Evolutionary conservation across 2,329 filamentous ascomycete genomes (phyloP).

Genomic region (Phaeomoniella chlamydospora): DNA sequence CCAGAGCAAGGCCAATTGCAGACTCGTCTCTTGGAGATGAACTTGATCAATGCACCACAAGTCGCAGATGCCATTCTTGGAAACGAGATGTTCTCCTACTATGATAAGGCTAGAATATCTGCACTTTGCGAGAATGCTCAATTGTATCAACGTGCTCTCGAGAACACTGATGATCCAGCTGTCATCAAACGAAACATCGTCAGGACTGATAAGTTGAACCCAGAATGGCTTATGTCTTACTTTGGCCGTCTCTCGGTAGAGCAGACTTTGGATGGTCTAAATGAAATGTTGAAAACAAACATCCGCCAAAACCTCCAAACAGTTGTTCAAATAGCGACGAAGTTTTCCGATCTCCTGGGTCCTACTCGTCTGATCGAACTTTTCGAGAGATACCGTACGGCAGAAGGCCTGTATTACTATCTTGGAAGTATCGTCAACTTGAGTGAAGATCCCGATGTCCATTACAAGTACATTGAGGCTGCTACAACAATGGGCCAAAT

Average conservation of each 20-base stretch:
- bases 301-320: constrained; percentile 94
- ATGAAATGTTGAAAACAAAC: constrained; percentile 92
- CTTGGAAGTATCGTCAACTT: constrained; percentile 95
- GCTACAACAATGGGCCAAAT: constrained; percentile 88
- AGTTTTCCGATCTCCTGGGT: constrained; percentile 91
- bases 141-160: constrained; percentile 71
- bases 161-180: constrained; percentile 84
- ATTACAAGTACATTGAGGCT: constrained; percentile 99
- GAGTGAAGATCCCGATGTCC: constrained; percentile 85
- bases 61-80: constrained; percentile 95
- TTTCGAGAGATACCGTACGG: constrained; percentile 94
- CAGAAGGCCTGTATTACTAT: constrained; percentile 96
- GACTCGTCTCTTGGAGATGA: constrained; percentile 95
- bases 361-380: constrained; percentile 79
- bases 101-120: constrained; percentile 80
- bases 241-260: constrained; percentile 93
- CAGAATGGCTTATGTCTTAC: constrained; percentile 83
- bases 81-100: constrained; percentile 97
- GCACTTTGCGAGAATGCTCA: constrained; percentile 87
- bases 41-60: constrained; percentile 87
- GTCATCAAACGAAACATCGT: constrained; percentile 84
- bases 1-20: constrained; percentile 88
- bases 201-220: constrained; percentile 67
- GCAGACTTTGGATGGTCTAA: constrained; percentile 82
- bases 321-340: constrained; percentile 90